Conservation (phyloP, 2,329 filamentous ascomycete species). For the Fusarium irregulare region DNA sequence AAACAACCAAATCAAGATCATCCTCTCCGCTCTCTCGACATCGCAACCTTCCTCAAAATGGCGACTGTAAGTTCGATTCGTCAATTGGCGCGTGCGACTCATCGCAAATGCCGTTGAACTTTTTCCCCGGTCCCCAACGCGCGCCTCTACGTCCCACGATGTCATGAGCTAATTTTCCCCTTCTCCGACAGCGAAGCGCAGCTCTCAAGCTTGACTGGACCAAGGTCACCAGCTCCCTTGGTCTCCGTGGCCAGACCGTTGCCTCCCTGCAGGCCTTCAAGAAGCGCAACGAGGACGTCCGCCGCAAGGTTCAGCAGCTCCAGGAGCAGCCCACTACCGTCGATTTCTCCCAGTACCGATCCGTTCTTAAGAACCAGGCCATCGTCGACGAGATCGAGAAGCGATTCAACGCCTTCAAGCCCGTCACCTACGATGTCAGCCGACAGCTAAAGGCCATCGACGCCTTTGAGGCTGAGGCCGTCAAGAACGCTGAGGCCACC, state of each 20-base stretch:
- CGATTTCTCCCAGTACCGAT: conserved; percentile 95
- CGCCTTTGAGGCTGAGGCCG: conserved; percentile 94
- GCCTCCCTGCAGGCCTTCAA: conserved; percentile 95
- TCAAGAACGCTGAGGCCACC: conserved; percentile 97
- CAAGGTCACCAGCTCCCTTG: conserved; percentile 92
- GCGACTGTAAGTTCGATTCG: conserved; percentile 70
- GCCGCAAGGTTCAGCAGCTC: conserved; percentile 89
- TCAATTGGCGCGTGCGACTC: conserved; percentile 46
- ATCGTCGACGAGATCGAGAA: conserved; percentile 97
- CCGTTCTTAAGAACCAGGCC: conserved; percentile 93
- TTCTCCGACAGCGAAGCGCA: conserved; percentile 82
- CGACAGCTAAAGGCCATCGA: conserved; percentile 99
- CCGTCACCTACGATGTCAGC: conserved; percentile 88
- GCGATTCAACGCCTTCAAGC: conserved; percentile 92
- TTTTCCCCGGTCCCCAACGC: conserved; percentile 12
- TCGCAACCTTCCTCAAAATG: conserved; percentile 69
- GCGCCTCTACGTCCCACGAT: conserved; percentile 36
- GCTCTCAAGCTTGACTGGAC: conserved; percentile 99
- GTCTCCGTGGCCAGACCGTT: conserved; percentile 94
- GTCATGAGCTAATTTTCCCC: conserved; percentile 66
- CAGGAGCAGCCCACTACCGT: conserved; percentile 85
- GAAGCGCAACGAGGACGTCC: conserved; percentile 99
- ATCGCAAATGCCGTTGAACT: conserved; percentile 33
- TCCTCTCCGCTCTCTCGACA: conserved; percentile 61
- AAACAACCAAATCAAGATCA: conserved; percentile 58